These are phyloP conservation scores for Trichosanthes truncata DNA, from an alignment of 306 rosid genomes.

Conservation along the genomic window DNA sequence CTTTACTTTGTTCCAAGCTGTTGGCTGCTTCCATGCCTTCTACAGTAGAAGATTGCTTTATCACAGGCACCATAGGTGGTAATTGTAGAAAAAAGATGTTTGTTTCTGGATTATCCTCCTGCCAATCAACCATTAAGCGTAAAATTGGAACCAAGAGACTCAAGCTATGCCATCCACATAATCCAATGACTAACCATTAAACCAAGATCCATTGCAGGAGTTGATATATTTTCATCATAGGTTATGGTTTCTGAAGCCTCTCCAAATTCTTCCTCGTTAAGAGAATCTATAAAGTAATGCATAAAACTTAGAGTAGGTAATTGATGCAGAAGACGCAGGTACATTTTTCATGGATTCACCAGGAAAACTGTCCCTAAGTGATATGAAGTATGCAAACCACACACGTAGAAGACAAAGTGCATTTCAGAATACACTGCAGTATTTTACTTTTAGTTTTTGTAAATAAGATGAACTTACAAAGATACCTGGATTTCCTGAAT, in stretches of 20 bases:
- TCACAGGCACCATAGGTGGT: slow-evolving; percentile 43
- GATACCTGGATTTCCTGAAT: slow-evolving; percentile 82
- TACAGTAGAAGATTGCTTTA: slow-evolving; percentile 20
- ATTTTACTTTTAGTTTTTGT: background rate
- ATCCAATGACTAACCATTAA: slow-evolving; percentile 40
- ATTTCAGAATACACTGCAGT: background rate
- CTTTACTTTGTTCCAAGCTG: slow-evolving; percentile 19
- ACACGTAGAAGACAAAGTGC: background rate
- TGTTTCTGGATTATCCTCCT: slow-evolving; percentile 69
- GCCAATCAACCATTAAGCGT: slow-evolving; percentile 18
- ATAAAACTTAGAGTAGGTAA: slow-evolving; percentile 7
- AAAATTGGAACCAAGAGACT: slow-evolving; percentile 11
- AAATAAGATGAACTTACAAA: slow-evolving; percentile 1
- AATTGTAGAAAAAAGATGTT: slow-evolving; percentile 46
- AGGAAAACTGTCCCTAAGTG: background rate
- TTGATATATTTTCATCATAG: slow-evolving; percentile 41
- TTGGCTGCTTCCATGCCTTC: slow-evolving; percentile 17
- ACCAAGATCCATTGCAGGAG: slow-evolving; percentile 52
- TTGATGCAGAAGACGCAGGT: background rate
- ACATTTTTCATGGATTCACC: background rate
- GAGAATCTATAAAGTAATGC: slow-evolving; percentile 34
- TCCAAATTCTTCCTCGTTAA: slow-evolving; percentile 65
- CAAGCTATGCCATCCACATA: background rate
- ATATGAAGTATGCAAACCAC: background rate
- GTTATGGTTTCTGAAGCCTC: slow-evolving; percentile 30